phyloP scores from a whole-genome alignment of 2,329 filamentous ascomycete genomes.

The Aureobasidium lini region DNA sequence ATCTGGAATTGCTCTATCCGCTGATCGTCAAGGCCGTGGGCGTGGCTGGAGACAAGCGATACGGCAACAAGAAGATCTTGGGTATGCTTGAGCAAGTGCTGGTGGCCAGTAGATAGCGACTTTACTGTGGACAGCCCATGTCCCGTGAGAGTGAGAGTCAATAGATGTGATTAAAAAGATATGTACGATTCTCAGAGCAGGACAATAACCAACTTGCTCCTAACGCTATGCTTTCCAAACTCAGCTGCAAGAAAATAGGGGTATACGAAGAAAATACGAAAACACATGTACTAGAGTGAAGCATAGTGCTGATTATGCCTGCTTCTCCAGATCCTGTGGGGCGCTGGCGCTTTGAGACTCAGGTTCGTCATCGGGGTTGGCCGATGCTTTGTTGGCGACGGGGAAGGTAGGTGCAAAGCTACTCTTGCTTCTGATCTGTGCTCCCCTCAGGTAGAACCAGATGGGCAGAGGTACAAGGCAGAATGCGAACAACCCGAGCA shows the following conservation, averaged over 20 bases:
- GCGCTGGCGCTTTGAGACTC: neutral
- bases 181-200: too few species aligned
- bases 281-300: neutral
- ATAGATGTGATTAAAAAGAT: too few species aligned
- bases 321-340: constrained; percentile 10
- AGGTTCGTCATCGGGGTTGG: neutral
- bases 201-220: neutral
- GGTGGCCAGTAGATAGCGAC: constrained; percentile 19
- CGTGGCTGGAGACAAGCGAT: constrained; percentile 54
- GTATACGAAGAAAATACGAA: neutral
- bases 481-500: constrained; percentile 38
- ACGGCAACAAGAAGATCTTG: constrained; percentile 46
- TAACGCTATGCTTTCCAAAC: neutral
- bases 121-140: too few species aligned
- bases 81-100: constrained; percentile 34
- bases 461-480: constrained; percentile 38
- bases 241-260: neutral
- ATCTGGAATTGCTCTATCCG: constrained; percentile 74
- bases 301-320: neutral
- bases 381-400: constrained; percentile 13
- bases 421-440: constrained; percentile 35
- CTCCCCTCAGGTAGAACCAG: constrained; percentile 38
- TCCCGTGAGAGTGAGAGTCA: too few species aligned
- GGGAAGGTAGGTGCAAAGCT: constrained; percentile 34
- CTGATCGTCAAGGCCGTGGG: constrained; percentile 59